Evolutionary conservation across 2,329 filamentous ascomycete genomes (phyloP).

Genomic region (Didymellaceae sp.): DNA sequence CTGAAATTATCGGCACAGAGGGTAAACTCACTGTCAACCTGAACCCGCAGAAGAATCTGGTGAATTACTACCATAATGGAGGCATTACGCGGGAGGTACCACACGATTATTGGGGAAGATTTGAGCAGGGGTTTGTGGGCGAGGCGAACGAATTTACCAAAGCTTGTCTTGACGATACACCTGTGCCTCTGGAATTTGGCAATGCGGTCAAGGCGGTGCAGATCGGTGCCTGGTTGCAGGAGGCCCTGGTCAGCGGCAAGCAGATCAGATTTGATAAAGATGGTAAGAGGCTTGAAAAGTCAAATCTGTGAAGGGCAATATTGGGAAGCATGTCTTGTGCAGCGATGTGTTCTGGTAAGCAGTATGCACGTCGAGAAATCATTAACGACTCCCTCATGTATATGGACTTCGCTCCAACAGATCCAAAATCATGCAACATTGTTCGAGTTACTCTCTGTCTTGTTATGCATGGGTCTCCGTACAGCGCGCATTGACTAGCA

Average conservation of each 20-base stretch:
- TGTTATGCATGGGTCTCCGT: no score
- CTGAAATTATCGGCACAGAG: slow-evolving; percentile 70
- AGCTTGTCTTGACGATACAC: slow-evolving; percentile 61
- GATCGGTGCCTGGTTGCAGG: slow-evolving; percentile 60
- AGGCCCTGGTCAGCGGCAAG: slow-evolving; percentile 60
- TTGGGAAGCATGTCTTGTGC: no score
- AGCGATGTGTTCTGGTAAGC: no score
- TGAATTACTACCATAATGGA: slow-evolving; percentile 60
- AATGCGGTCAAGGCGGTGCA: slow-evolving; percentile 46
- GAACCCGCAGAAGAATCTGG: slow-evolving; percentile 62
- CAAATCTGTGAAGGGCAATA: slow-evolving; percentile 5
- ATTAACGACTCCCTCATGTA: no score
- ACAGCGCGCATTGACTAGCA: no score
- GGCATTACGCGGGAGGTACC: slow-evolving; percentile 68
- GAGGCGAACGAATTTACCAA: slow-evolving; percentile 70
- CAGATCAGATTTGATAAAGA: slow-evolving; percentile 56
- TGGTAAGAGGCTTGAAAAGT: slow-evolving; percentile 8
- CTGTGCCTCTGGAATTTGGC: slow-evolving; percentile 46
- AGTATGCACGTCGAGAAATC: no score
- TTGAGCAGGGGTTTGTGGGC: slow-evolving; percentile 66
- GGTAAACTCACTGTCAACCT: slow-evolving; percentile 69
- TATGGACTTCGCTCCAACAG: no score
- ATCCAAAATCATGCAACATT: no score
- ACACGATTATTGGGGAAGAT: slow-evolving; percentile 67
- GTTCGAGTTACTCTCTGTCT: no score